Conservation (phyloP, 441 rosid genomes). For the Gossypium laxum region DNA sequence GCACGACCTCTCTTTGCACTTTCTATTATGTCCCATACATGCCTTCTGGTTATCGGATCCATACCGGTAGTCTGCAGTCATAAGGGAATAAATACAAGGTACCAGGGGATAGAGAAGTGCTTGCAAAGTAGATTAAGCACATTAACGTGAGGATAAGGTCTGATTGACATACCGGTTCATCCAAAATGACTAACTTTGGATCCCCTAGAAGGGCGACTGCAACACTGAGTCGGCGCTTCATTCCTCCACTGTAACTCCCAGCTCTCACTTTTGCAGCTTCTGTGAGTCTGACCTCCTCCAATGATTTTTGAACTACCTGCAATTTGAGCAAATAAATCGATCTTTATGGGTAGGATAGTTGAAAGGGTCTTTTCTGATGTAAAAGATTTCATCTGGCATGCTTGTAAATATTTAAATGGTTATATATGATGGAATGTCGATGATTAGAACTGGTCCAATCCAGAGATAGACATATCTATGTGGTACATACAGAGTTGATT, state of each 20-base stretch:
- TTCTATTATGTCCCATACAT: conserved; percentile 83
- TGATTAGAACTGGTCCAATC: too few relatives aligned
- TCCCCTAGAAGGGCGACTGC: conserved; percentile 81
- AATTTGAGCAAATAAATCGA: conserved; percentile 6
- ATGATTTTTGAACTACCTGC: conserved; percentile 56
- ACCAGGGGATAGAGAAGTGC: neutral
- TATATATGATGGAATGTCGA: too few relatives aligned
- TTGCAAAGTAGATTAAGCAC: neutral
- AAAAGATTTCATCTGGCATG: conserved; percentile 1
- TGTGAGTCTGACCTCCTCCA: conserved; percentile 60
- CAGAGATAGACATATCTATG: neutral
- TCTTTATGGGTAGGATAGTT: neutral
- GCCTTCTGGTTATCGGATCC: conserved; percentile 91
- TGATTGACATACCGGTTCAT: conserved; percentile 57
- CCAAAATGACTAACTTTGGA: conserved; percentile 77
- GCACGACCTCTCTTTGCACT: conserved; percentile 71
- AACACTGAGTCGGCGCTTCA: conserved; percentile 87
- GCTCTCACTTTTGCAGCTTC: conserved; percentile 62
- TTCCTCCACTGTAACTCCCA: conserved; percentile 93
- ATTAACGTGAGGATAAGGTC: neutral
- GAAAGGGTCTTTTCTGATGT: neutral
- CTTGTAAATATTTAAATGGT: neutral
- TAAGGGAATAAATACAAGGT: neutral
- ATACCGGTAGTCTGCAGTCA: conserved; percentile 63
- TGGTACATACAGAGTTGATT: conserved; percentile 42